Evolutionary conservation across 768 basidiomycete genomes (phyloP), one percentile per base, ranked within the genome.

Genomic region (Lactarius akahatsu): DNA sequence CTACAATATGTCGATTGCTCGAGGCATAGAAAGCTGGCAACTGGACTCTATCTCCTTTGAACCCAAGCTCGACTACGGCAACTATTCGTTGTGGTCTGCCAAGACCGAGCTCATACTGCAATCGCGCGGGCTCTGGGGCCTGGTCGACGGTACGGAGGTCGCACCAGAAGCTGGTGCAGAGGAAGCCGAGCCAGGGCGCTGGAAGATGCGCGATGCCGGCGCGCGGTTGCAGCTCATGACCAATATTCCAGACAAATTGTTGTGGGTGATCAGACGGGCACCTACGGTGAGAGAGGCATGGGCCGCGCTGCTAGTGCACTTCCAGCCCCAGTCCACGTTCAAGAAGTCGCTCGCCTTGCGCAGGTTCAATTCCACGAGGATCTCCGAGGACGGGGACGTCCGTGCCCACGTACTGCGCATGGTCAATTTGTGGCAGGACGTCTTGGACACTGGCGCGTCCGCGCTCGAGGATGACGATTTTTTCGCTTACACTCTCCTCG

Each of bases 391-490:
- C 20, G 69, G 54, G 18, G 59, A 68, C 47, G 52, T 68, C n/a
- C 23, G 34, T 26, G 32, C 66, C 18, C 69, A 69, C 62, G n/a
- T 69, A 0, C 54, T 64, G 45, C 66, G 56, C 55, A 69, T 69
- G 69, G 66, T 62, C 26, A 43, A 59, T n/a, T 54, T 68, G 10
- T 69, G 69, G 69, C 57, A 60, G 30, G 69, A 69, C 4, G 62
- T 68, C 38, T 11, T 69, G n/a, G 23, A 54, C 4, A 45, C 57
- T 0, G 47, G 43, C 20, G 66, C 66, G 4, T 64, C 47, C 26
- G 11, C 32, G 32, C 32, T 13, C 15, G 38, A 68, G 36, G 16
- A 55, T 11, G 67, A 61, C 59, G 26, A 6, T 2, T 68, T 50
- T 32, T 68, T 68, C 55, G 59, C 50, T 16, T n/a, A 5, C 18